Base-by-base conservation (phyloP, 371 early-diverging fungal species). In the Gilbertella persicaria region DNA sequence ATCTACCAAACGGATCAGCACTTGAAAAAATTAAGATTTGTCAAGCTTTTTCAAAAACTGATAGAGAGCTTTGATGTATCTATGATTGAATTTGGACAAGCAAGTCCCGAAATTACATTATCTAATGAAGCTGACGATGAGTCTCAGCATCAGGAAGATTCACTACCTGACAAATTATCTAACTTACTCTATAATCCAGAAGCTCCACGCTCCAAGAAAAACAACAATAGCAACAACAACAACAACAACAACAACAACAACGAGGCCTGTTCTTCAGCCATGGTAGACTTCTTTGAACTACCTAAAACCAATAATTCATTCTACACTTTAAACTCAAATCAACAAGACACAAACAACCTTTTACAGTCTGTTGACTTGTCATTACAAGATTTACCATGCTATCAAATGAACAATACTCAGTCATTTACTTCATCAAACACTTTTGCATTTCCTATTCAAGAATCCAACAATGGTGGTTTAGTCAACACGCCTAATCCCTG, bases 401-500 rank as follows among this genome's bases (percentile, higher is more conserved):
- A n/a, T n/a, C n/a, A n/a, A n/a, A n/a, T n/a, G n/a, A n/a, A n/a
- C n/a, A n/a, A n/a, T n/a, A n/a, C n/a, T n/a, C n/a, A n/a, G n/a
- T n/a, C n/a, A n/a, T n/a, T n/a, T n/a, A n/a, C 13, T 13, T 51
- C 16, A 10, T 30, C 25, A 23, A 21, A 2, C 30, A 36, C 24
- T 17, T 17, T 14, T 9, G 7, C 5, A 17, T 26, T 10, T 48
- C 4, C 17, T 37, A 6, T 23, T n/a, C n/a, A 39, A 5, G 40
- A 33, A 23, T 40, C 30, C 17, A 25, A 10, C 52, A 30, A 6
- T 10, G 33, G 21, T 49, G 56, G 4, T 64, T 66, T 35, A 73
- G 36, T 19, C 58, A 1, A 39, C 61, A 5, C 58, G 64, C 43
- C 28, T 69, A 13, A 55, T 46, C 12, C 67, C 73, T 3, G 55